Evolutionary conservation across 1,284 basidiomycete species (phyloP).

Genomic region (Ganoderma resinaceum): DNA sequence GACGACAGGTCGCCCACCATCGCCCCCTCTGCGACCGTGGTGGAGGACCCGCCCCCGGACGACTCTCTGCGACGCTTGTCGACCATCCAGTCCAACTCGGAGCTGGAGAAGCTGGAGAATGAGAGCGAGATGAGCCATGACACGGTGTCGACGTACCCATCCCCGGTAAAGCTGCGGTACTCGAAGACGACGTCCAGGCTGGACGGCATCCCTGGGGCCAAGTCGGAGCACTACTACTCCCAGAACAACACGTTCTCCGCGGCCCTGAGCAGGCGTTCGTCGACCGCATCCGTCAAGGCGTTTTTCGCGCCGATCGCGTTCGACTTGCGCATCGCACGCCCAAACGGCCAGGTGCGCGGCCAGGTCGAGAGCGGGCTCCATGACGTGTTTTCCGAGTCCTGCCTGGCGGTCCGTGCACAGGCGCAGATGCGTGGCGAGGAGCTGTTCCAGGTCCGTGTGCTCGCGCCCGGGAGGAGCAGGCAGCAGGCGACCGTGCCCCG

Average conservation of each 20-base stretch:
- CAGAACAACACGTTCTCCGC: slow-evolving; percentile 27
- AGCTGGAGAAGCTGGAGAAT: slow-evolving; percentile 52
- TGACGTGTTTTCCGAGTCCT: slow-evolving; percentile 73
- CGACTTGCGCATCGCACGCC: slow-evolving; percentile 66
- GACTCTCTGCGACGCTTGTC: slow-evolving; percentile 44
- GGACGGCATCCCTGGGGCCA: slow-evolving; percentile 31
- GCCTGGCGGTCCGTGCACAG: slow-evolving; percentile 63
- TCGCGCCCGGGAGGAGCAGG: slow-evolving; percentile 34
- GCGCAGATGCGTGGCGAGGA: slow-evolving; percentile 67
- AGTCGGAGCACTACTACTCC: slow-evolving; percentile 28
- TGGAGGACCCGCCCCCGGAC: slow-evolving; percentile 18
- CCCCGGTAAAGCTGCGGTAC: slow-evolving; percentile 24
- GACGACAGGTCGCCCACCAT: slow-evolving; percentile 34
- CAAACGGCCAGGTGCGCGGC: slow-evolving; percentile 70
- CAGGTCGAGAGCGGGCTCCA: slow-evolving; percentile 71
- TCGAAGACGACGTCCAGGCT: slow-evolving; percentile 34
- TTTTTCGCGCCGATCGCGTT: slow-evolving; percentile 56
- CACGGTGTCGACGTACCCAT: background rate
- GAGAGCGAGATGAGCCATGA: slow-evolving; percentile 18
- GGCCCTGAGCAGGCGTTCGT: slow-evolving; percentile 59
- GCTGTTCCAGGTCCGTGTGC: slow-evolving; percentile 60
- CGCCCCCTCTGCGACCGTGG: slow-evolving; percentile 13
- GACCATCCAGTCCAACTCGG: slow-evolving; percentile 69
- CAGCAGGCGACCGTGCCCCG: slow-evolving; percentile 35
- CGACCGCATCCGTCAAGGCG: slow-evolving; percentile 62